These are phyloP conservation scores for Aethionema arabicum DNA, from an alignment of 345 rosid genomes.

Conservation along the genomic window DNA sequence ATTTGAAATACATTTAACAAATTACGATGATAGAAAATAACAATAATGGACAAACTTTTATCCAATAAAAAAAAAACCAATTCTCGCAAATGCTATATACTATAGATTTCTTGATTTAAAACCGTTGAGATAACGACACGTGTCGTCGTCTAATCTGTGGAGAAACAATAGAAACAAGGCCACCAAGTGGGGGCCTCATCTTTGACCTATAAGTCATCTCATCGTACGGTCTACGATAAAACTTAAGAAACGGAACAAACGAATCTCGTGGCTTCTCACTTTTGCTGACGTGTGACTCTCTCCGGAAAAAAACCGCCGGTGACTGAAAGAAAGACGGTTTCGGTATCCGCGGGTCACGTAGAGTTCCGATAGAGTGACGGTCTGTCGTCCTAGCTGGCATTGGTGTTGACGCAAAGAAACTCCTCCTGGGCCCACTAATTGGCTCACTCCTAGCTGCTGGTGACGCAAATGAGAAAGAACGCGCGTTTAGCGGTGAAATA, in stretches of 20 bases:
- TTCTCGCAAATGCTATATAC: conserved; percentile 30
- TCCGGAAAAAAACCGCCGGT: conserved; percentile 81
- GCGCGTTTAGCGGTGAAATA: conserved; percentile 79
- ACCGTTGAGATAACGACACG: conserved; percentile 94
- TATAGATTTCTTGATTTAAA: conserved; percentile 35
- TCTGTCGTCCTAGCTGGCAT: conserved; percentile 65
- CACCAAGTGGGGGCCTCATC: conserved; percentile 94
- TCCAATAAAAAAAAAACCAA: not conserved
- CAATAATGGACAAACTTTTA: conserved; percentile 11
- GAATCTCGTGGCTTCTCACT: conserved; percentile 63
- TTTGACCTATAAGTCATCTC: conserved; percentile 97
- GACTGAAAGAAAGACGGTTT: conserved; percentile 86
- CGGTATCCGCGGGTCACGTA: conserved; percentile 66
- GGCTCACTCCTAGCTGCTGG: conserved; percentile 52
- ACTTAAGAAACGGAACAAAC: conserved; percentile 68
- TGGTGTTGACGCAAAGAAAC: conserved; percentile 83
- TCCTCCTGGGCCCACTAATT: conserved; percentile 40
- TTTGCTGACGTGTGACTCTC: conserved; percentile 68
- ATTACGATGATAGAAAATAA: conserved; percentile 11
- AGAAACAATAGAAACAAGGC: conserved; percentile 82
- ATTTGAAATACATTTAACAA: conserved; percentile 29
- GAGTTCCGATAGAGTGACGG: conserved; percentile 32
- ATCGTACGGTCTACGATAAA: conserved; percentile 89
- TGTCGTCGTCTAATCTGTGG: conserved; percentile 77
- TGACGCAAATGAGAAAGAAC: conserved; percentile 91